Evolutionary conservation across 106 monocot species (phyloP).

Genomic region (Dactylorhiza incarnata): DNA sequence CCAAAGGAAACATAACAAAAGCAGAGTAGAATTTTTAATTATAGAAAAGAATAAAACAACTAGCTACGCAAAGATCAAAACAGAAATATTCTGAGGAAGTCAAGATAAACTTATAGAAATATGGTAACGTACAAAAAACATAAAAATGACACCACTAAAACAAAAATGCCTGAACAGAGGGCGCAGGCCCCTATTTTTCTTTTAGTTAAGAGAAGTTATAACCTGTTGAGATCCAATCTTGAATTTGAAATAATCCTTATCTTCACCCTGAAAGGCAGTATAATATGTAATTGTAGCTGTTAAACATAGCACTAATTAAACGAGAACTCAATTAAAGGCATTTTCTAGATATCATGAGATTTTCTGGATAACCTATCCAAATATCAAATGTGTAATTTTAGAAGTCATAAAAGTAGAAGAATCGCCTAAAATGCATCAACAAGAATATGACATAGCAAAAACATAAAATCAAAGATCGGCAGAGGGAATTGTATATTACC

Average conservation of each 20-base stretch:
- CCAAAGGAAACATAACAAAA: background rate
- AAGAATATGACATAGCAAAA: background rate
- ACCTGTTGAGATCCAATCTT: slow-evolving; percentile 82
- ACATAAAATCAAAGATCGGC: background rate
- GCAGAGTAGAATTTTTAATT: background rate
- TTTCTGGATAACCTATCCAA: background rate
- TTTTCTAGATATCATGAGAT: background rate
- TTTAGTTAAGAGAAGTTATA: background rate
- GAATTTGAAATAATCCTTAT: slow-evolving; percentile 91
- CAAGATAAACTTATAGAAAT: background rate
- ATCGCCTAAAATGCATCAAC: background rate
- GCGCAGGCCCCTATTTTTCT: background rate
- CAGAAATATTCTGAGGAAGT: background rate
- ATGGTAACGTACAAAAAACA: background rate
- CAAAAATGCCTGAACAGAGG: background rate
- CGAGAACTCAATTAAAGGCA: background rate
- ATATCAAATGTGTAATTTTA: background rate
- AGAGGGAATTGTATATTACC: slow-evolving; percentile 30
- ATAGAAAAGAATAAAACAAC: background rate
- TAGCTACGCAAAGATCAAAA: background rate
- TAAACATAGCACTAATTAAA: background rate
- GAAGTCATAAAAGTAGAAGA: slow-evolving; percentile 2
- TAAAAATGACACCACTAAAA: background rate
- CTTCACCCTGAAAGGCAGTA: slow-evolving; percentile 58
- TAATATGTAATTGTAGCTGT: background rate